Evolutionary conservation across 495 filamentous ascomycete genomes (phyloP), one percentile per base, ranked within the genome.

Genomic region (Penicillium crystallinum): DNA sequence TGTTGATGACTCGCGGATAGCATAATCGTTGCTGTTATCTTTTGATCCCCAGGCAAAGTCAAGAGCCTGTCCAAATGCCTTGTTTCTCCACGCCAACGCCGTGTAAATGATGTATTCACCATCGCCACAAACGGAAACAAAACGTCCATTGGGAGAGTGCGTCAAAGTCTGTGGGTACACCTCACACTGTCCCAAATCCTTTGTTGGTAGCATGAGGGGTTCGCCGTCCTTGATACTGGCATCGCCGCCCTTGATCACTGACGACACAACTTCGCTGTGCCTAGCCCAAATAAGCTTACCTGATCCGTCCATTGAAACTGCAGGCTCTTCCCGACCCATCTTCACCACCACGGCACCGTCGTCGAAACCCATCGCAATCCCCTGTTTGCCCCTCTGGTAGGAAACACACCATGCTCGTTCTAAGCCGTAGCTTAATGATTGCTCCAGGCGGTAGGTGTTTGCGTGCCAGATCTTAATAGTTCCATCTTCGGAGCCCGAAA

Each of bases 31-130:
- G 67, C 90, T 95, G 73, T 97, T 95, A 39, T 97, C 95, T 70
- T 96, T 97, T 17, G 89, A 88, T 2, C 89, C 95, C 93, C 93
- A 99, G 12, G 88, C 90, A 65, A 99, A 99, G 68, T 99, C 93
- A 31, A 97, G 75, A 10, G 91, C 93, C 30, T 88, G 87, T 6
- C 93, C 93, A 62, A 97, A 99, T 7, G 90, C 90, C 75, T 97
- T 96, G 73, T 99, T 97, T 64, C 93, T 84, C 83, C 95, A 96
- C 8, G 93, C 93, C 40, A 97, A 80, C 53, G 93, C 91, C 12
- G 93, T 99, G 73, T 98, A 98, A 58, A 97, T 92, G 60, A 97
- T 97, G 68, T 96, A 97, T 64, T 99, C 93, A 27, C 93, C 93
- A 62, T 99, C 93, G 40, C 93, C 93, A 60, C 93, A 97, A 22